Conservation (phyloP, 1,139 yeast species). For the Diutina sp. region DNA sequence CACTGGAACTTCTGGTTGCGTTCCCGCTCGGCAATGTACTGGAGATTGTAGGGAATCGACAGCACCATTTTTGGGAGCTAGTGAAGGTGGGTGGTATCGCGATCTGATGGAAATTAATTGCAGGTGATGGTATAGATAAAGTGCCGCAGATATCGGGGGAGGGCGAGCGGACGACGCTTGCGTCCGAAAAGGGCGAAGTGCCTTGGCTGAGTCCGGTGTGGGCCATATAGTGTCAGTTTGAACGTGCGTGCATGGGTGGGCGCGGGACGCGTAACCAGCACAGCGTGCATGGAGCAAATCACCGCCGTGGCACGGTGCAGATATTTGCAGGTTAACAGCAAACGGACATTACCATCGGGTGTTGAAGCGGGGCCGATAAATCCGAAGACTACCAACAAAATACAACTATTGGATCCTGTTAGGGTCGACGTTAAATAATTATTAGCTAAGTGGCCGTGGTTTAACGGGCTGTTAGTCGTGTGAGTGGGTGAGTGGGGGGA, state of each 20-base stretch:
- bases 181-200: too few species aligned
- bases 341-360: background rate
- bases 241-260: background rate
- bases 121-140: background rate
- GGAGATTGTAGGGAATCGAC: conserved; percentile 16
- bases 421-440: too few species aligned
- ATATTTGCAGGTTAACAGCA: too few species aligned
- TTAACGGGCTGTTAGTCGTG: too few species aligned
- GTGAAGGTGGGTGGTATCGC: too few species aligned
- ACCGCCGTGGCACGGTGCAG: background rate
- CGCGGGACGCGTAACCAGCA: background rate
- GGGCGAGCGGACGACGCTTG: background rate
- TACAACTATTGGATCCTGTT: too few species aligned
- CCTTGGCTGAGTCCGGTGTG: too few species aligned
- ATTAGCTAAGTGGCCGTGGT: too few species aligned
- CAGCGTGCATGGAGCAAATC: background rate
- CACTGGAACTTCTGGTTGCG: conserved; percentile 26
- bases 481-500: too few species aligned
- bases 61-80: background rate
- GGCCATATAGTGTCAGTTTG: too few species aligned
- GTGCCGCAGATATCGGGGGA: background rate
- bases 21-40: conserved; percentile 22
- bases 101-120: background rate
- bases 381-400: too few species aligned
- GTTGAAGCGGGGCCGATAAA: too few species aligned